Percentiles rank a stretch among this genome's conserved stretches.
phyloP scores from a whole-genome alignment of 164 flowering plant species.

The Liriodendron chinense region DNA sequence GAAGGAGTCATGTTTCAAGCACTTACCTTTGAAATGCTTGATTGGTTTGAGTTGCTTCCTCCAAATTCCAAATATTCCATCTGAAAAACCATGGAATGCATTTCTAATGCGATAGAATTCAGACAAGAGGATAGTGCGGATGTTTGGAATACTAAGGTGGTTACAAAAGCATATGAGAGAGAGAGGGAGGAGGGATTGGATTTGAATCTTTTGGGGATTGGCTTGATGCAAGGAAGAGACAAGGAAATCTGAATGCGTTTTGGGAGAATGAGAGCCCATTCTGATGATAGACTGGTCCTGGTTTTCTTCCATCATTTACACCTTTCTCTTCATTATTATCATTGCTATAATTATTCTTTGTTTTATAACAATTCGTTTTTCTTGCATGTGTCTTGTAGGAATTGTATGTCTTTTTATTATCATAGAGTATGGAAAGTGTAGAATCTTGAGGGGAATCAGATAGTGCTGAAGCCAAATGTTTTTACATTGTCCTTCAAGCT shows the following conservation, averaged over 20 bases:
- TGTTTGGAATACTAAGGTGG: constrained; percentile 6
- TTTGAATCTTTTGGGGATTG: constrained; percentile 14
- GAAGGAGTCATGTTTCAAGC: constrained; percentile 11
- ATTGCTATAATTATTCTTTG: background rate
- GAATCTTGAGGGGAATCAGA: too few relatives aligned
- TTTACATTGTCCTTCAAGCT: too few relatives aligned
- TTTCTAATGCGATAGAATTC: background rate
- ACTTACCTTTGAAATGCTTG: constrained; percentile 29
- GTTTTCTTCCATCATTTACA: constrained; percentile 14
- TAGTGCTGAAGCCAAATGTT: too few relatives aligned
- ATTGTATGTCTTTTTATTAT: background rate
- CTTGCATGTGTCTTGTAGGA: constrained; percentile 1
- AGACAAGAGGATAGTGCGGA: constrained; percentile 1
- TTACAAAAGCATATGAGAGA: too few relatives aligned
- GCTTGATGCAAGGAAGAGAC: constrained; percentile 5
- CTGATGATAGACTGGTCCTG: constrained; percentile 3
- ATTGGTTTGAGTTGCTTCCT: constrained; percentile 9
- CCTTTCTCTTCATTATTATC: background rate
- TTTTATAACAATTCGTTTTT: background rate
- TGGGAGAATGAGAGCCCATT: constrained; percentile 3
- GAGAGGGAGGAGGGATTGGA: background rate
- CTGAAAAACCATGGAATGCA: constrained; percentile 16
- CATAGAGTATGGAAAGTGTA: too few relatives aligned
- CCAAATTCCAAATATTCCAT: constrained; percentile 23
- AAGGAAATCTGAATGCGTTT: constrained; percentile 10